These are phyloP conservation scores for Collybia sp. DNA, from an alignment of 768 basidiomycete genomes.

Conservation along the genomic window DNA sequence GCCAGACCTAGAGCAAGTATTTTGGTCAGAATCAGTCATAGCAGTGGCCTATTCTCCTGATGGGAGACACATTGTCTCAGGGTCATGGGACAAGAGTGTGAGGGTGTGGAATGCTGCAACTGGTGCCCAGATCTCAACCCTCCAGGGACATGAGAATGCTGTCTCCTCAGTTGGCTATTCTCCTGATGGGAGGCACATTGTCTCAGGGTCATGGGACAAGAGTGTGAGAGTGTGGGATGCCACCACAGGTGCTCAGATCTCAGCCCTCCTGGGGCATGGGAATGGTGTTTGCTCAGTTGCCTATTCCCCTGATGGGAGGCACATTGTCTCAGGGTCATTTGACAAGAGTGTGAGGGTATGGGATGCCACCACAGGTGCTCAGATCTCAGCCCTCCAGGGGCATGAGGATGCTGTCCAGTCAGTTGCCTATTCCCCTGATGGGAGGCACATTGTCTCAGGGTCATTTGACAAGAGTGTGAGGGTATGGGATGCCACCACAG, in stretches of 20 bases:
- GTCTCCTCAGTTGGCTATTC: slow-evolving; percentile 25
- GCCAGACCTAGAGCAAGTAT: neutral
- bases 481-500: slow-evolving; percentile 7
- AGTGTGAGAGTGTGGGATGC: neutral
- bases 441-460: neutral
- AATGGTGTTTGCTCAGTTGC: slow-evolving; percentile 5
- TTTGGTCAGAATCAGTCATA: neutral
- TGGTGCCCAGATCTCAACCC: slow-evolving; percentile 1
- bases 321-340: slow-evolving; percentile 11
- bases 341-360: slow-evolving; percentile 11
- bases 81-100: slow-evolving; percentile 8
- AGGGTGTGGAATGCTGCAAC: slow-evolving; percentile 8
- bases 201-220: neutral
- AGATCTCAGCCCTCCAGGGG: too few species aligned
- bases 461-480: neutral
- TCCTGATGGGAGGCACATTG: neutral
- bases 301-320: slow-evolving; percentile 10
- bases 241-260: neutral
- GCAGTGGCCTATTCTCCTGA: neutral
- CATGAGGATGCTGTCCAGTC: neutral
- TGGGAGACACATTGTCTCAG: slow-evolving; percentile 9
- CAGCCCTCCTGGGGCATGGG: neutral
- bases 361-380: neutral
- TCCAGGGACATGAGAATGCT: slow-evolving; percentile 9
- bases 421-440: neutral